phyloP scores from a whole-genome alignment of 352 stramenopile genomes.

The Globisporangium emineosum region DNA sequence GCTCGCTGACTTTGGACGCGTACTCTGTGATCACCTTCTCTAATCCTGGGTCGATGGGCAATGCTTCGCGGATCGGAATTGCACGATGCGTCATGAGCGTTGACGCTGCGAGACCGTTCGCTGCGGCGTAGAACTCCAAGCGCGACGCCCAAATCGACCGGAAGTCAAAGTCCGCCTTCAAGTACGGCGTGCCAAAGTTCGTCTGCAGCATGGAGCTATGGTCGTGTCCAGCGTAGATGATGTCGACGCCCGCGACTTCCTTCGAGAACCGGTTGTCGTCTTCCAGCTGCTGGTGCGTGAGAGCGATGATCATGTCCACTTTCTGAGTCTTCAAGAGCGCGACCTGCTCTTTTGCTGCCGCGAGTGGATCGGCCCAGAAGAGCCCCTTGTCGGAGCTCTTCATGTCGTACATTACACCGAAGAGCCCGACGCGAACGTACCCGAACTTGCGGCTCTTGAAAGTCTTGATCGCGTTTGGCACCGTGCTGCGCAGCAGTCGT shows the following conservation, averaged over 20 bases:
- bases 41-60: slow-evolving; percentile 47
- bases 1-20: slow-evolving; percentile 30
- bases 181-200: slow-evolving; percentile 60
- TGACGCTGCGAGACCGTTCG: slow-evolving; percentile 23
- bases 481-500: slow-evolving; percentile 45
- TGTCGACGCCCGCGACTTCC: slow-evolving; percentile 53
- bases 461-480: slow-evolving; percentile 42
- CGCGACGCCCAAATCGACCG: slow-evolving; percentile 61
- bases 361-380: slow-evolving; percentile 66
- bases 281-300: slow-evolving; percentile 63
- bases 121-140: slow-evolving; percentile 53
- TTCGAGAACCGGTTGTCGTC: slow-evolving; percentile 71
- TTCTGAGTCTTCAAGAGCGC: slow-evolving; percentile 29
- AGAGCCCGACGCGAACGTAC: slow-evolving; percentile 55
- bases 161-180: slow-evolving; percentile 77
- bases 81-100: slow-evolving; percentile 50
- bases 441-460: slow-evolving; percentile 36
- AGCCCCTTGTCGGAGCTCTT: slow-evolving; percentile 54
- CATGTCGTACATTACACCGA: slow-evolving; percentile 84
- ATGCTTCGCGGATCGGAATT: slow-evolving; percentile 53
- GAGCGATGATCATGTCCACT: slow-evolving; percentile 68
- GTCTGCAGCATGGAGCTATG: slow-evolving; percentile 70
- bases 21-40: slow-evolving; percentile 54
- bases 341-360: slow-evolving; percentile 51
- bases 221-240: slow-evolving; percentile 73